Conservation (phyloP, 2,329 filamentous ascomycete species). For the Drechslerella stenobrocha region DNA sequence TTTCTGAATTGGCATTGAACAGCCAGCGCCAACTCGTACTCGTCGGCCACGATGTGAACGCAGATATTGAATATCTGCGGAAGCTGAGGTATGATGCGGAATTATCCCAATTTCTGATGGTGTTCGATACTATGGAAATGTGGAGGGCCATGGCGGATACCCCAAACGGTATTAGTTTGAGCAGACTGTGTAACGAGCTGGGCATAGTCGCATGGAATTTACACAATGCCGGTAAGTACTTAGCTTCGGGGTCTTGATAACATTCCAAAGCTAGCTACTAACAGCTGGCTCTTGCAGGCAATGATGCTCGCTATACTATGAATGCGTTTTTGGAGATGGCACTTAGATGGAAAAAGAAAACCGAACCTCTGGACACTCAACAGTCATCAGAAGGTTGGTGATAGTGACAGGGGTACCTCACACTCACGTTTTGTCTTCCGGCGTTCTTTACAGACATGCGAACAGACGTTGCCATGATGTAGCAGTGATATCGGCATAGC, state of each 20-base stretch:
- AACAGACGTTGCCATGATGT: too few relatives aligned
- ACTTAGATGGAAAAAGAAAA: conserved; percentile 54
- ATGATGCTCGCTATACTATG: conserved; percentile 80
- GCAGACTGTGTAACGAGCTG: conserved; percentile 66
- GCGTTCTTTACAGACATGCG: too few relatives aligned
- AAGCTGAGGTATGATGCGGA: conserved; percentile 67
- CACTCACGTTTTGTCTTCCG: too few relatives aligned
- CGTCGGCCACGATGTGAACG: conserved; percentile 72
- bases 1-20: too few relatives aligned
- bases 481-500: too few relatives aligned
- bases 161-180: conserved; percentile 63
- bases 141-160: conserved; percentile 67
- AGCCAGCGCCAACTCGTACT: conserved; percentile 67
- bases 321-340: conserved; percentile 70
- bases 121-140: conserved; percentile 73
- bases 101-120: conserved; percentile 64
- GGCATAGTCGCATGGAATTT: conserved; percentile 67
- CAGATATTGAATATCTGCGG: conserved; percentile 71
- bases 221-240: conserved; percentile 69
- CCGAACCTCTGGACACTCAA: too few relatives aligned
- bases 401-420: too few relatives aligned
- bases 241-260: background rate
- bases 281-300: conserved; percentile 61
- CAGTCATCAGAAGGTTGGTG: too few relatives aligned
- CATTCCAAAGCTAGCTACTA: too few relatives aligned